phyloP scores from a whole-genome alignment of 2,329 filamentous ascomycete genomes.

The Thielaviopsis populi region DNA sequence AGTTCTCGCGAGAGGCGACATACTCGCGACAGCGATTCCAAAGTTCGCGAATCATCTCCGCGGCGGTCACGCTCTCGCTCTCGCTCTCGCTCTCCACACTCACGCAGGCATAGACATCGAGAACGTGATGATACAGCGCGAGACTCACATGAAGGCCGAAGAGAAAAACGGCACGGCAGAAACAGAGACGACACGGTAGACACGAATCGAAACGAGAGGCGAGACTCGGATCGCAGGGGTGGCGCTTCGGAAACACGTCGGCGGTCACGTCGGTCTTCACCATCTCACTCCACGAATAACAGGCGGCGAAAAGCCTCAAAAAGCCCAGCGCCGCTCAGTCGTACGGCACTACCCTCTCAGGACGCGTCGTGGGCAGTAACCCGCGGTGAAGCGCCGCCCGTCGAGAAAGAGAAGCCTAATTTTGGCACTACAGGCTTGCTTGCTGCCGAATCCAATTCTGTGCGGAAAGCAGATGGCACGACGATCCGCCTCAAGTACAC shows the following conservation, averaged over 20 bases:
- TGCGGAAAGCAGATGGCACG: constrained; percentile 56
- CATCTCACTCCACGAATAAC: not conserved
- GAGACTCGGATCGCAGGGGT: not conserved
- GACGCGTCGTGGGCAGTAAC: constrained; percentile 43
- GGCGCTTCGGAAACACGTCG: not conserved
- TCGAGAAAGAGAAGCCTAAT: constrained; percentile 75
- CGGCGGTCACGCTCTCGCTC: not conserved
- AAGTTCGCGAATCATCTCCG: not conserved
- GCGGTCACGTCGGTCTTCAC: not conserved
- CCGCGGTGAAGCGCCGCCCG: constrained; percentile 29
- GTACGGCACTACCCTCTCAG: constrained; percentile 45
- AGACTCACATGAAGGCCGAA: not conserved
- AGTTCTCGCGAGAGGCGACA: not conserved
- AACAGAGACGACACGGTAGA: not conserved
- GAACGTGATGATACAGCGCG: not conserved
- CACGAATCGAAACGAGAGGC: not conserved
- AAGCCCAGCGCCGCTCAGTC: not conserved
- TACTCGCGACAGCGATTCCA: not conserved
- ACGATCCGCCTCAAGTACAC: constrained; percentile 84
- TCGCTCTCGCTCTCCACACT: not conserved
- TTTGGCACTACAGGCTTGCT: constrained; percentile 66
- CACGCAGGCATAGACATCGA: not conserved
- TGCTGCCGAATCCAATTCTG: constrained; percentile 71
- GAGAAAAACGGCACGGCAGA: not conserved
- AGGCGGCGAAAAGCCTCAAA: not conserved